A percentile compares a stretch with the other conserved stretches of the same genome.
These are phyloP conservation scores for Rhodotorula kratochvilovae DNA, from an alignment of 768 basidiomycete genomes.

Conservation along the genomic window DNA sequence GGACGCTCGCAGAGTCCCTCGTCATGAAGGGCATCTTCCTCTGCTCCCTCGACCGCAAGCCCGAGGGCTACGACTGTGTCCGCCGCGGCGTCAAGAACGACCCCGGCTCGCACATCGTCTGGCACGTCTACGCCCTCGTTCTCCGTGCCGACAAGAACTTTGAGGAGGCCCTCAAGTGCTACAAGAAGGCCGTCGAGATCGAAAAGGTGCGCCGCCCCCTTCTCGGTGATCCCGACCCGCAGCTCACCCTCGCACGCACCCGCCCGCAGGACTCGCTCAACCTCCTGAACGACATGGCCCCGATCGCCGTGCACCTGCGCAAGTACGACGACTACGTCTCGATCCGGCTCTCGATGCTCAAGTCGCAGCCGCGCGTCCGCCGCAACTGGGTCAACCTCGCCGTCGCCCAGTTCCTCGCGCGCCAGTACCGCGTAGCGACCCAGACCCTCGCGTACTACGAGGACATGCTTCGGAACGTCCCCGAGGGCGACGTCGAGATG, in stretches of 20 bases:
- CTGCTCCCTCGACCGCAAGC: conserved; percentile 71
- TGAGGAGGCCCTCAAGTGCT: conserved; percentile 87
- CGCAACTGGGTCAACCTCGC: conserved; percentile 86
- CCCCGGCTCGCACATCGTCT: conserved; percentile 76
- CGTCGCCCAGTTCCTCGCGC: conserved; percentile 79
- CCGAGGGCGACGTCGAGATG: conserved; percentile 72
- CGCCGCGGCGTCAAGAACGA: conserved; percentile 77
- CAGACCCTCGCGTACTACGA: conserved; percentile 70
- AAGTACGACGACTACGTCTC: conserved; percentile 72
- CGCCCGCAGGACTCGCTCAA: conserved; percentile 78
- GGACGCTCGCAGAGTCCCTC: conserved; percentile 66
- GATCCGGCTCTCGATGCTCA: conserved; percentile 73
- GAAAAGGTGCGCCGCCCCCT: conserved; percentile 65
- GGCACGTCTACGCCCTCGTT: conserved; percentile 96
- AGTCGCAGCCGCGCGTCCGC: conserved; percentile 72
- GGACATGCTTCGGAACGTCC: conserved; percentile 58
- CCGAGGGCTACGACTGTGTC: conserved; percentile 74
- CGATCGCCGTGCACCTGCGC: conserved; percentile 81
- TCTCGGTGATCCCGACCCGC: background rate
- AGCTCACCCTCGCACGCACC: background rate
- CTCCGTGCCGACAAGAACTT: conserved; percentile 93
- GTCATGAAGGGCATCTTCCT: conserved; percentile 92
- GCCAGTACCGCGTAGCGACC: conserved; percentile 65
- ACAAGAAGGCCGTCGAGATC: conserved; percentile 77
- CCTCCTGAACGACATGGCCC: conserved; percentile 82